Base-by-base conservation (phyloP, 257 asterid species). In the Solanum chiquidenum region DNA sequence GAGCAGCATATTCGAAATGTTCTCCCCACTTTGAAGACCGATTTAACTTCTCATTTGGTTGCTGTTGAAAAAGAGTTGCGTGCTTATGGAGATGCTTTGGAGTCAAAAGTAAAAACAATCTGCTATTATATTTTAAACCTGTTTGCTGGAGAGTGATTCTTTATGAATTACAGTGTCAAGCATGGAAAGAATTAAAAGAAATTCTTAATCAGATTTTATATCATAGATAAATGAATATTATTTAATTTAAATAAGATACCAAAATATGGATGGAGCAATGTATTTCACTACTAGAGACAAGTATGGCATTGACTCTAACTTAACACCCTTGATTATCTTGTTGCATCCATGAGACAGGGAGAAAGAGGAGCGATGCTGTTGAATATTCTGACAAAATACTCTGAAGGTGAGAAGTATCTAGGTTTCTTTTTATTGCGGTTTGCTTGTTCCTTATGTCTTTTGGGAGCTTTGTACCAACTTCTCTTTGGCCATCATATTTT, bases 41-140 rank as follows among this genome's bases (percentile, higher is more conserved):
- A 95, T 88, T 92, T 96, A 88, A 96, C 94, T 87, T 91, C 95
- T 85, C 90, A 90, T 42, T 90, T 97, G 87, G 95, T 92, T 85
- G 89, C 98, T 88, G 99, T 92, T 90, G 99, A 98, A 49, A 97
- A 97, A 90, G 99, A 97, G 94, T 95, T 94, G 66, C 93, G 95
- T 86, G 93, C 98, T 91, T 95, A 91, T 89, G 99, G 99, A 88
- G 99, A 94, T 88, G 93, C 94, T 87, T 92, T 95, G 14, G 99
- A 96, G 90, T 95, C 99, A 34, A 96, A 96, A 96, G 99, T 96
- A 84, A 80, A 18, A 49, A 49, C 25, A 9, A 80, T 80, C 68
- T 80, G 69, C 69, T 80, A 29, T 80, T 14, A 46, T 46, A 80
- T 46, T 46, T 80, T 31, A 80, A 80, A 49, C 1, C 35, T 0